phyloP scores from a whole-genome alignment of 257 asterid species.

The Jacaranda copaia region DNA sequence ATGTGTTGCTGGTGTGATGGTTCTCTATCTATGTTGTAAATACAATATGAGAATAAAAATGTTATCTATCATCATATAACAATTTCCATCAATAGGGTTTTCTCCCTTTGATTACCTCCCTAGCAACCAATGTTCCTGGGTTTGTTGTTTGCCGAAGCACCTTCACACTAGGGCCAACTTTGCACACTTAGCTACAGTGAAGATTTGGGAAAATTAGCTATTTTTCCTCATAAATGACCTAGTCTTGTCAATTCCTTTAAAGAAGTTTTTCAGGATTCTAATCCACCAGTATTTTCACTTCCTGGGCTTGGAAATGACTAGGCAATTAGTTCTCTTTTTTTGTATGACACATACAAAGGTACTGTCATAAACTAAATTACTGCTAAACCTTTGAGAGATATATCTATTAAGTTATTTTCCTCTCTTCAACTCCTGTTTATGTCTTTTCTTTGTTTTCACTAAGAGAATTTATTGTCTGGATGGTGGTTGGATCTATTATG shows the following conservation, averaged over 20 bases:
- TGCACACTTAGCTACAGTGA: slow-evolving; percentile 6
- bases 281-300: background rate
- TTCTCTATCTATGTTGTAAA: slow-evolving; percentile 2
- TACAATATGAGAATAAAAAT: background rate
- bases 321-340: background rate
- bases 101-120: background rate
- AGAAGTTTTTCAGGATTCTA: slow-evolving; percentile 24
- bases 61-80: background rate
- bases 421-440: background rate
- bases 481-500: background rate
- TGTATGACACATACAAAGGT: background rate
- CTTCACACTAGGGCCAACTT: background rate
- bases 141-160: background rate
- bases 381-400: background rate
- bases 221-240: background rate
- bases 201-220: slow-evolving; percentile 17
- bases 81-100: background rate
- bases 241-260: background rate
- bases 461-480: background rate
- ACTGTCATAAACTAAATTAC: background rate
- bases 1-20: background rate
- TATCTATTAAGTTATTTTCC: background rate
- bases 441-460: background rate
- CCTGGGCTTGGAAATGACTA: background rate
- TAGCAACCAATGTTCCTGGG: background rate